phyloP scores from a whole-genome alignment of 257 asterid genomes.

The Solanum appendiculatum region DNA sequence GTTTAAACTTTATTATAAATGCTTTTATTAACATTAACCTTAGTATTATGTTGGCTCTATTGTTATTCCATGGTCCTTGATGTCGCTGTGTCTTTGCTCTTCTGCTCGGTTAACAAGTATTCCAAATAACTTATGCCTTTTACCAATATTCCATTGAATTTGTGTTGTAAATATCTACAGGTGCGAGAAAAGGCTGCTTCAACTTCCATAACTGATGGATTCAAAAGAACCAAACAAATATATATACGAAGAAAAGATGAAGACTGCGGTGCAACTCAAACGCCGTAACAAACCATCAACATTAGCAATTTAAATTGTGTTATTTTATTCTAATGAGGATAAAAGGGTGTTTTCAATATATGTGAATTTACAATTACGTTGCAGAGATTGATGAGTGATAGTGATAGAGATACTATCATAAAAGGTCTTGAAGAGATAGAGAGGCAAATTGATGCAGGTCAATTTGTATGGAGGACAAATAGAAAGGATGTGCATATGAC shows the following conservation, averaged over 20 bases:
- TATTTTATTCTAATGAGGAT: background rate
- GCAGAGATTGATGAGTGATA: slow-evolving; percentile 80
- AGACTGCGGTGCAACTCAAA: background rate
- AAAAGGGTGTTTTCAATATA: background rate
- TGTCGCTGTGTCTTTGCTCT: too few species aligned
- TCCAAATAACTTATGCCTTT: too few species aligned
- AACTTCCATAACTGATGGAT: background rate
- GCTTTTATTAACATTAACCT: too few species aligned
- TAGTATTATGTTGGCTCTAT: too few species aligned
- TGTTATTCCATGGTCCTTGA: too few species aligned
- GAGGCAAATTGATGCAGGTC: slow-evolving; percentile 61
- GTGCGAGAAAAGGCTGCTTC: background rate
- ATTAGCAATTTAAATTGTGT: background rate
- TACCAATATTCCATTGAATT: too few species aligned
- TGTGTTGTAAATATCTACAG: background rate
- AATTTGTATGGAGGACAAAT: slow-evolving; percentile 87
- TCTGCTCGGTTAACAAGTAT: too few species aligned
- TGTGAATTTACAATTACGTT: background rate
- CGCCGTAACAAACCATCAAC: background rate
- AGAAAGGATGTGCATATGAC: slow-evolving; percentile 99
- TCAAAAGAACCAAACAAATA: background rate
- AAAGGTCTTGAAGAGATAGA: slow-evolving; percentile 67
- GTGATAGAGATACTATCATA: slow-evolving; percentile 53
- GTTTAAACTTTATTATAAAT: too few species aligned
- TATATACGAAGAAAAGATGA: too few species aligned